phyloP scores from a whole-genome alignment of 768 basidiomycete species.

The Amanita pseudoporphyria region DNA sequence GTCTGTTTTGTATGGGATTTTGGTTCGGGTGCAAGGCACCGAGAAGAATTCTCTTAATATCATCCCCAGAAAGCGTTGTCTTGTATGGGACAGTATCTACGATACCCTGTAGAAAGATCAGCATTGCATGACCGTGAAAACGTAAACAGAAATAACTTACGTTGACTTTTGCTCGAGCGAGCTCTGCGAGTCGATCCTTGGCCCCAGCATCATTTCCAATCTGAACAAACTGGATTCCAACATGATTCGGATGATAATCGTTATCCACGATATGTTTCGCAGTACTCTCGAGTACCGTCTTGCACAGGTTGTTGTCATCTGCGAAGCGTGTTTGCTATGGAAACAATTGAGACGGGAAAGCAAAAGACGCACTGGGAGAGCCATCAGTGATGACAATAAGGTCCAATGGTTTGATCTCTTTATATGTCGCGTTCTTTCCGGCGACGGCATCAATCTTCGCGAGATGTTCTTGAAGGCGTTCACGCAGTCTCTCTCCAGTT shows the following conservation, averaged over 20 bases:
- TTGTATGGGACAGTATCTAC: slow-evolving; percentile 21
- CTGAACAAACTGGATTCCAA: no score
- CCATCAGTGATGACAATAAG: slow-evolving; percentile 26
- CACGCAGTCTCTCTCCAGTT: slow-evolving; percentile 18
- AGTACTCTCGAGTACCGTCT: no score
- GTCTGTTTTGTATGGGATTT: neutral
- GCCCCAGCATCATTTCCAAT: no score
- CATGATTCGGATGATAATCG: no score
- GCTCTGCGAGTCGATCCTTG: no score
- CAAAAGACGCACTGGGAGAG: slow-evolving; percentile 16
- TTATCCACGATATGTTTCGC: no score
- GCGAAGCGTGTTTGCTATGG: no score
- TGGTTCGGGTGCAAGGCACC: slow-evolving; percentile 23
- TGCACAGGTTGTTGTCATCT: no score
- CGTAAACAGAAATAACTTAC: no score
- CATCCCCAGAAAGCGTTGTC: slow-evolving; percentile 17
- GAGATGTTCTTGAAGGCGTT: slow-evolving; percentile 12
- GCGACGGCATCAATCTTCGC: slow-evolving; percentile 9
- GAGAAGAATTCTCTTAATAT: slow-evolving; percentile 22
- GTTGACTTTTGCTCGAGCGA: slow-evolving; percentile 15
- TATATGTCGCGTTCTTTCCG: slow-evolving; percentile 9
- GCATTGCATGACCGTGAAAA: no score
- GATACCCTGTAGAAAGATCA: no score
- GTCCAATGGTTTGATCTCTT: slow-evolving; percentile 20
- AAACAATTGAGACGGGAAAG: no score